Conservation (phyloP, 2,329 filamentous ascomycete genomes). For the Ilyonectria destructans region DNA sequence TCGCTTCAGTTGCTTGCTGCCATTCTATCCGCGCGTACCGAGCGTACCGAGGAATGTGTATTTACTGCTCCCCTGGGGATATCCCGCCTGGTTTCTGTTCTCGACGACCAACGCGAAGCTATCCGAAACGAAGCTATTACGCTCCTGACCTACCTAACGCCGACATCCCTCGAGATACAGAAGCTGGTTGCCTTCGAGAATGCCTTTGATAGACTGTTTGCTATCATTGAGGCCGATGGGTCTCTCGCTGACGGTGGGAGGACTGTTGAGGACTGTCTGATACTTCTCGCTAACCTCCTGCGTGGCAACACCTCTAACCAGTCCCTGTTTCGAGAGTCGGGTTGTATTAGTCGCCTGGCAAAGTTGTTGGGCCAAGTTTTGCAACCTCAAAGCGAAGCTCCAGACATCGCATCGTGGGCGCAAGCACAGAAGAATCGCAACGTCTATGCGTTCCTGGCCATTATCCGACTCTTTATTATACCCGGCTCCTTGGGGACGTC, state of each 20-base stretch:
- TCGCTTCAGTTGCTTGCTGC: constrained; percentile 90
- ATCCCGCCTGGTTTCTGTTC: constrained; percentile 84
- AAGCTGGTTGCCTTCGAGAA: constrained; percentile 97
- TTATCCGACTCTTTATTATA: constrained; percentile 89
- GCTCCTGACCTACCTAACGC: constrained; percentile 91
- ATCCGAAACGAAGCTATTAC: constrained; percentile 89
- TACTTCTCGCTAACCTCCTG: constrained; percentile 90
- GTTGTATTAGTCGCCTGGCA: constrained; percentile 82
- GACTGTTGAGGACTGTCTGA: constrained; percentile 92
- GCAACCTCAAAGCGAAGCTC: constrained; percentile 66
- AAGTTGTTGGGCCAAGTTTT: constrained; percentile 76
- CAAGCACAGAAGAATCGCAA: constrained; percentile 89
- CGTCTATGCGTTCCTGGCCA: constrained; percentile 88
- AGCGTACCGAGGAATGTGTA: constrained; percentile 95
- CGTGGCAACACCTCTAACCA: constrained; percentile 93
- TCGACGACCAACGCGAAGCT: constrained; percentile 90
- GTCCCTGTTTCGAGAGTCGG: constrained; percentile 92
- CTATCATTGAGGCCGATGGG: constrained; percentile 86
- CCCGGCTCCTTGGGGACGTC: constrained; percentile 85
- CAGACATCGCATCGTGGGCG: constrained; percentile 81
- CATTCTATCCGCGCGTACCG: constrained; percentile 87
- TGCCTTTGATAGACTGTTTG: constrained; percentile 90
- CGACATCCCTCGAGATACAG: constrained; percentile 89
- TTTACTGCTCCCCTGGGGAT: constrained; percentile 91
- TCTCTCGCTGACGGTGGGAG: constrained; percentile 87